Base-by-base conservation (phyloP, 1,139 yeast species). In the Sugiyamaella paludigena region DNA sequence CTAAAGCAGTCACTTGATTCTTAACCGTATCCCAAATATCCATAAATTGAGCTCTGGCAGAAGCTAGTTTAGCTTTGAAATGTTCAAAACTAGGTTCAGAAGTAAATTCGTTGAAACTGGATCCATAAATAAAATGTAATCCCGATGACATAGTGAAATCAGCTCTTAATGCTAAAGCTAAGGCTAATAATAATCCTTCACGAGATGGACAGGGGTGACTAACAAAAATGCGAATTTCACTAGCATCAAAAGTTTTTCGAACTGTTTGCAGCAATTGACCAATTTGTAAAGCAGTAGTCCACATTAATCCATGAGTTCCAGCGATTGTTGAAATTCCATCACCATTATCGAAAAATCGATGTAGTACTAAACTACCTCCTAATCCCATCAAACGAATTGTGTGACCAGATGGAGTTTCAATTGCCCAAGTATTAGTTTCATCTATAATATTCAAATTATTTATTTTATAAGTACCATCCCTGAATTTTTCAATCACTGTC, bases 121-220 rank as follows among this genome's bases (percentile, higher is more conserved):
- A 78, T 1, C 87, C 84, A 62, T 84, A 83, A 50, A 84, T 72
- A 66, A 84, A 84, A 61, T 85, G 92, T 38, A 85, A 64, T 1
- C 89, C 86, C 54, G 85, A 84, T 8, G 86, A 79, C 2, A 86
- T 65, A 1, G 91, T 83, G 61, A 82, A 83, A 63, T 85, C 91
- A 50, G 87, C 84, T 56, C 83, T 79, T 50, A 85, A 74, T 27
- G 81, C 72, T 43, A 84, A 77, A 15, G 89, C 82, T 53, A 86
- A 66, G 63, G 83, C 89, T 49, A 83, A 84, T 41, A 86, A 65
- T 31, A 86, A 65, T 2, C 88, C 87, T 43, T 80, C 87, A 62
- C 79, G 75, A 56, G 77, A 76, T 42, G 78, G 87, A 2, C 89
- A 82, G 36, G 85, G 82, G 63, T 85, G 89, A 10, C 84, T 72